phyloP scores from a whole-genome alignment of 306 rosid species.

The apple (Malus domestica) region ASM211411v1 NC_041805.1:695501-696000 shows the following conservation, averaged over 20 bases:
- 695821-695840: constrained; percentile 19
- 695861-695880: background rate
- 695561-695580: too few species aligned
- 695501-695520: too few species aligned
- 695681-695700: constrained; percentile 49
- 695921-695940: too few species aligned
- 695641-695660: background rate
- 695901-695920: accelerated
- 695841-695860: background rate
- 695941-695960: too few species aligned
- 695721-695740: constrained; percentile 59
- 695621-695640: too few species aligned
- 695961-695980: too few species aligned
- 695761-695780: background rate
- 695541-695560: too few species aligned
- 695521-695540: too few species aligned
- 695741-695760: constrained; percentile 14
- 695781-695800: constrained; percentile 15
- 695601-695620: too few species aligned
- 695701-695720: constrained; percentile 53
- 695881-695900: too few species aligned
- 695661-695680: constrained; percentile 36
- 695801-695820: constrained; percentile 35
- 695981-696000: too few species aligned
- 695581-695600: too few species aligned